Evolutionary conservation across 2,329 filamentous ascomycete genomes (phyloP).

Genomic region (Talaromyces verruculosus): DNA sequence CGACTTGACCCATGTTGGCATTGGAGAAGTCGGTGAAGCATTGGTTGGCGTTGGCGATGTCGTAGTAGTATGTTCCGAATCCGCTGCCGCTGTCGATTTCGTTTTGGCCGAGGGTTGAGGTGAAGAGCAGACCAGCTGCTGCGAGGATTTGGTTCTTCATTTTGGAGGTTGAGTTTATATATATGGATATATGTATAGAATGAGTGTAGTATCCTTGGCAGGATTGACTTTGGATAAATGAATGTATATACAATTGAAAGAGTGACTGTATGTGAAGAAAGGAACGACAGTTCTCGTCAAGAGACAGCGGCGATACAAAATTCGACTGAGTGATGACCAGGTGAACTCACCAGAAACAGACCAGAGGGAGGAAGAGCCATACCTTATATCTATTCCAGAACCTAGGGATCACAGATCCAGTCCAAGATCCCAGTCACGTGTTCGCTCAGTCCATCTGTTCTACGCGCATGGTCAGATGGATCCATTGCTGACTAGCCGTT

Average conservation of each 20-base stretch:
- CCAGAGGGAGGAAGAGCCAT: neutral
- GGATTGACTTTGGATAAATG: neutral
- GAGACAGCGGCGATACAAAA: slow-evolving; percentile 1
- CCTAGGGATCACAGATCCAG: neutral
- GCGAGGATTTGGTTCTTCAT: slow-evolving; percentile 21
- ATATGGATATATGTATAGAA: neutral
- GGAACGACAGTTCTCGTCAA: slow-evolving; percentile 17
- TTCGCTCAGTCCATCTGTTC: neutral
- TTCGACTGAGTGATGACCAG: neutral
- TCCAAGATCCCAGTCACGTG: neutral
- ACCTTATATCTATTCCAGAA: neutral
- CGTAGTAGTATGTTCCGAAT: slow-evolving; percentile 22
- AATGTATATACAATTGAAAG: slow-evolving; percentile 15
- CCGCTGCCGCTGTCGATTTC: slow-evolving; percentile 17
- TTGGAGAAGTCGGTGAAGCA: slow-evolving; percentile 16
- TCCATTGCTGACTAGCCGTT: slow-evolving; percentile 10
- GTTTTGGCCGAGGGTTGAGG: neutral
- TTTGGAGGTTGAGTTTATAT: neutral
- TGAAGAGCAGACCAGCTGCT: slow-evolving; percentile 16
- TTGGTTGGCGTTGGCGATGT: slow-evolving; percentile 8
- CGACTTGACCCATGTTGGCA: slow-evolving; percentile 16
- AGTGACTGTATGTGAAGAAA: slow-evolving; percentile 4
- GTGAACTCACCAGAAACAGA: neutral
- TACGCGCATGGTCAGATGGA: neutral
- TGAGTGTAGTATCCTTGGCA: neutral